These are phyloP conservation scores for Kwoniella pini DNA, from an alignment of 768 basidiomycete genomes.

Conservation along the genomic window DNA sequence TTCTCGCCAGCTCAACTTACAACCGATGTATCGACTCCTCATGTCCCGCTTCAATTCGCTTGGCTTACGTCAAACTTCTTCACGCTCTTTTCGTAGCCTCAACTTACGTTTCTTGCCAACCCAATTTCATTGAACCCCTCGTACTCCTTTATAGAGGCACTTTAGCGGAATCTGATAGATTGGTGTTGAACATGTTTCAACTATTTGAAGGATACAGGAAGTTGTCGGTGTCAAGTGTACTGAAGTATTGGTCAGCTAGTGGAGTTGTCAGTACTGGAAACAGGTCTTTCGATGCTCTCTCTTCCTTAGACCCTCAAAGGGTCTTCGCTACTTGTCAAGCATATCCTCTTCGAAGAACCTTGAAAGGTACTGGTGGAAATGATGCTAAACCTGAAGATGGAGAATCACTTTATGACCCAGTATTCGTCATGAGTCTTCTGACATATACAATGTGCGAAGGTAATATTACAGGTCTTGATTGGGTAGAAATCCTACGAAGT, in stretches of 20 bases:
- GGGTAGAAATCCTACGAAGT: constrained; percentile 82
- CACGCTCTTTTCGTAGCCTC: constrained; percentile 71
- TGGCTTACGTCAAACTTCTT: constrained; percentile 63
- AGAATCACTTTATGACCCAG: constrained; percentile 70
- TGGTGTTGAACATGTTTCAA: constrained; percentile 71
- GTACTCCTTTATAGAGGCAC: constrained; percentile 74
- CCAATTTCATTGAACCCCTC: constrained; percentile 77
- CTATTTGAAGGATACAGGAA: constrained; percentile 74
- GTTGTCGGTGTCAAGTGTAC: constrained; percentile 65
- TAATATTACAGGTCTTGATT: constrained; percentile 63
- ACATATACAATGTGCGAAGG: constrained; percentile 66
- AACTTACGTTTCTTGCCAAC: constrained; percentile 80
- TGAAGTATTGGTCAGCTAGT: constrained; percentile 69
- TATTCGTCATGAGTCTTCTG: constrained; percentile 71
- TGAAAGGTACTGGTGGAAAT: constrained; percentile 53
- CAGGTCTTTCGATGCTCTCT: constrained; percentile 65
- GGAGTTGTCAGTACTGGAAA: constrained; percentile 15
- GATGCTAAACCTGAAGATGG: constrained; percentile 49
- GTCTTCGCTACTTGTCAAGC: constrained; percentile 71
- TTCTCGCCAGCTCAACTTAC: constrained; percentile 66
- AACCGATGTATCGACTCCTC: constrained; percentile 40
- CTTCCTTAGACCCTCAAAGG: constrained; percentile 66
- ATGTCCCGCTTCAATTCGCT: constrained; percentile 53
- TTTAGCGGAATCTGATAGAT: constrained; percentile 65
- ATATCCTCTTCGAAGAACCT: constrained; percentile 68